Evolutionary conservation across 495 filamentous ascomycete genomes (phyloP).

Genomic region (Recurvomyces mirabilis): DNA sequence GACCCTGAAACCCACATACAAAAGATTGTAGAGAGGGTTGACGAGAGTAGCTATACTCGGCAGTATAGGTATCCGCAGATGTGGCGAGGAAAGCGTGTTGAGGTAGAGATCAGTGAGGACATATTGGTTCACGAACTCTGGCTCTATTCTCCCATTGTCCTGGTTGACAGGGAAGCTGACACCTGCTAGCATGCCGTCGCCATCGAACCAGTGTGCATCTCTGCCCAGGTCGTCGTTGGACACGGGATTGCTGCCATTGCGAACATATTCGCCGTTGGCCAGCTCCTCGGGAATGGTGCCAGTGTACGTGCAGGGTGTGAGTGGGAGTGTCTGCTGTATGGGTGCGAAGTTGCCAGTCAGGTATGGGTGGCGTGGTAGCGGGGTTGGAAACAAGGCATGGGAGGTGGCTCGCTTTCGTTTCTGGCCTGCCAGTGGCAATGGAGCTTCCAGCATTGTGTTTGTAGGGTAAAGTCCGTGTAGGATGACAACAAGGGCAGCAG

Average conservation of each 20-base stretch:
- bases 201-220: constrained; percentile 58
- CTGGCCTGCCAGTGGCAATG: constrained; percentile 14
- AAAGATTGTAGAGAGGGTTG: constrained; percentile 34
- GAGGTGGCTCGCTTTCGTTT: constrained; percentile 21
- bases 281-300: constrained; percentile 49
- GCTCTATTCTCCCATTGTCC: constrained; percentile 31
- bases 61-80: constrained; percentile 40
- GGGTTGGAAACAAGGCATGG: constrained; percentile 7
- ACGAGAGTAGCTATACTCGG: constrained; percentile 53
- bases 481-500: neutral
- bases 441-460: constrained; percentile 3
- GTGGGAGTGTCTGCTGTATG: constrained; percentile 36
- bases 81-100: constrained; percentile 35
- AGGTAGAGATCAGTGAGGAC: constrained; percentile 52
- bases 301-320: constrained; percentile 41
- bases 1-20: constrained; percentile 37
- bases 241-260: constrained; percentile 60
- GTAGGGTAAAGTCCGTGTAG: no score
- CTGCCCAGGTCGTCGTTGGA: constrained; percentile 43
- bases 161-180: constrained; percentile 40
- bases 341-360: constrained; percentile 56
- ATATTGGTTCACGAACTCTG: constrained; percentile 53
- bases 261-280: constrained; percentile 52
- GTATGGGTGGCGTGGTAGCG: constrained; percentile 21
- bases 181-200: constrained; percentile 59